A percentile compares a stretch with the other conserved stretches of the same genome.
These are phyloP conservation scores for Cryptosporidium ubiquitum DNA, from an alignment of 169 alveolate species.

Conservation along the genomic window DNA sequence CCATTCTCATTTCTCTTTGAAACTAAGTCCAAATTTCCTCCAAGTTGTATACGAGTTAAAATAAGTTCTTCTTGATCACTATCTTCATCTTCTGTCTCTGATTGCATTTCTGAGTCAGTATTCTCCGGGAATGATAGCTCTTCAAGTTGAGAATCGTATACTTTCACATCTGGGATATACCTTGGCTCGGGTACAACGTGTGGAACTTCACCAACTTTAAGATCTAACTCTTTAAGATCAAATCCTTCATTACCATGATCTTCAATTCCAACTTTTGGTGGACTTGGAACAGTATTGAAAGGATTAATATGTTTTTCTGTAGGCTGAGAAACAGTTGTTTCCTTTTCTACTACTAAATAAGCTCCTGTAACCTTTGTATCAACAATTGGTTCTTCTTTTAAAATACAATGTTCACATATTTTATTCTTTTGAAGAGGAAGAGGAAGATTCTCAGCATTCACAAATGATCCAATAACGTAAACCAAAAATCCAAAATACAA, in stretches of 20 bases:
- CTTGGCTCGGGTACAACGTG: slow-evolving; percentile 46
- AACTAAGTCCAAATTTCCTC: slow-evolving; percentile 8
- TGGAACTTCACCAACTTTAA: slow-evolving; percentile 27
- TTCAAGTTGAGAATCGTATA: slow-evolving; percentile 25
- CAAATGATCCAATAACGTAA: slow-evolving; percentile 4
- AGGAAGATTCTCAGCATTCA: not conserved
- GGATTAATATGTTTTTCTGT: not conserved
- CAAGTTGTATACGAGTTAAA: slow-evolving; percentile 16
- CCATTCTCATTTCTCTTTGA: slow-evolving; percentile 1
- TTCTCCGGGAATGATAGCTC: slow-evolving; percentile 30
- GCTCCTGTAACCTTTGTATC: not conserved
- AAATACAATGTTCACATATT: not conserved
- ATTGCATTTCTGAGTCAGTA: not conserved
- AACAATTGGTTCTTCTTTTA: not conserved
- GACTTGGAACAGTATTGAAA: not conserved
- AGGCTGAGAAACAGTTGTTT: not conserved
- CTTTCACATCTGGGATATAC: not conserved
- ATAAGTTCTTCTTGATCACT: not conserved
- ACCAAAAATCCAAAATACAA: not conserved
- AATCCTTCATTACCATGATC: not conserved
- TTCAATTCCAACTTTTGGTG: slow-evolving; percentile 8
- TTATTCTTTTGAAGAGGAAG: not conserved
- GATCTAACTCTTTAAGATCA: not conserved
- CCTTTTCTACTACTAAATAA: slow-evolving; percentile 3
- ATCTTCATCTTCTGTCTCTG: slow-evolving; percentile 28